Base-by-base conservation (phyloP, 495 filamentous ascomycete genomes). In the Penicillium desertorum region DNA sequence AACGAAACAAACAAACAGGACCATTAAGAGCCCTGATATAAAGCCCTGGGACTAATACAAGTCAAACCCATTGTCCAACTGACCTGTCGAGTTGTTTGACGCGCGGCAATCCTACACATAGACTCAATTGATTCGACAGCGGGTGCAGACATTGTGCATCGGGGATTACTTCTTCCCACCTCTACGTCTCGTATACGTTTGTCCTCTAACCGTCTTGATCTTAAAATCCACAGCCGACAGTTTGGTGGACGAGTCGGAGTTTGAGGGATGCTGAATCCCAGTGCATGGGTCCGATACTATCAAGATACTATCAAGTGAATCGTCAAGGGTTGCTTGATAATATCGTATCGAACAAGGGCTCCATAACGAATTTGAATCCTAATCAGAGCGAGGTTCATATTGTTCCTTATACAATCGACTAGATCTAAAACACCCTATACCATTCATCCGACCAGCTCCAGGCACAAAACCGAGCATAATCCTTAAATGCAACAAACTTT, bases 161-260 rank as follows among this genome's bases (percentile, higher is more conserved):
- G 3, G 6, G 49, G 36, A 14, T 41, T 41, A 4, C n/a, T 52
- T 16, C 23, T 29, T 30, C 22, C 9, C 49, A 17, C 10, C 30
- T 6, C 4, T 14, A 34, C 30, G 10, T 34, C 10, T 19, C 46
- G 8, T 11, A 30, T 46, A 27, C 19, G 25, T 47, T 47, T 47
- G 46, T 34, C 17, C 29, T 34, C 14, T 47, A 30, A 30, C 25
- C 8, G 3, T 30, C 39, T 5, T 20, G 7, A 43, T 22, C 9
- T 43, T 43, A 12, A 22, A 32, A 32, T 34, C 22, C 3, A 34
- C 10, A 19, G 3, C 14, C 7, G 11, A 39, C 4, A 25, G 20
- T 17, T 20, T 36, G 34, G n/a, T 43, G 22, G 23, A 52, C 23
- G 49, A 30, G 37, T 52, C 34, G 37, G 49, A 52, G 29, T 19